Conservation (phyloP, 2,329 filamentous ascomycete species). For the Cercospora citrullina region DNA sequence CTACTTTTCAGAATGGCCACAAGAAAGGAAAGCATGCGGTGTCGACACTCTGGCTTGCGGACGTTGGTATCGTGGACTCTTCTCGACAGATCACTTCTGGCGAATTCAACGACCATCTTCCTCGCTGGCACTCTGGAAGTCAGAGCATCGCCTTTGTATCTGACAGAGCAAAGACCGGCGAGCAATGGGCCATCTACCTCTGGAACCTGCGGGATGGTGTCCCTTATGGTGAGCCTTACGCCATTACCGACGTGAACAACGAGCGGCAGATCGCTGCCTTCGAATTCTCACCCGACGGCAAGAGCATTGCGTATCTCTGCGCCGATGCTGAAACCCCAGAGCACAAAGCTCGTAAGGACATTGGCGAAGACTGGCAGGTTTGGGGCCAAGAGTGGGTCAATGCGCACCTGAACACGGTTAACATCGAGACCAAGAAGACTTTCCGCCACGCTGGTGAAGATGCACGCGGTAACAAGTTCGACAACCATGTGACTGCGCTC, state of each 20-base stretch:
- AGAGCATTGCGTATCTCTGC: constrained; percentile 38
- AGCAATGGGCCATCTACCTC: constrained; percentile 38
- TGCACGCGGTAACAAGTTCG: constrained; percentile 12
- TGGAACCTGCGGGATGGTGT: constrained; percentile 22
- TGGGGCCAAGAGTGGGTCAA: constrained; percentile 43
- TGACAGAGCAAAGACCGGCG: constrained; percentile 36
- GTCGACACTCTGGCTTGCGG: constrained; percentile 35
- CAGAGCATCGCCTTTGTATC: constrained; percentile 40
- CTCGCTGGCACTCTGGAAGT: constrained; percentile 35
- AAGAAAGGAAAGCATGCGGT: constrained; percentile 24
- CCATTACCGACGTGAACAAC: constrained; percentile 34
- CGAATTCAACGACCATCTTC: constrained; percentile 30
- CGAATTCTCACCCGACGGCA: constrained; percentile 40
- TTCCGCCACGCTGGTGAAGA: constrained; percentile 8
- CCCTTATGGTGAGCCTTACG: constrained; percentile 29
- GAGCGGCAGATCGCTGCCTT: constrained; percentile 33
- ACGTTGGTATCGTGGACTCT: constrained; percentile 29
- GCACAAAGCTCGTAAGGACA: constrained; percentile 37
- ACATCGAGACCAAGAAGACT: constrained; percentile 36
- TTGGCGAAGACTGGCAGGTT: constrained; percentile 39
- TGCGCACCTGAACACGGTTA: constrained; percentile 36
- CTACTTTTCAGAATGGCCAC: constrained; percentile 23
- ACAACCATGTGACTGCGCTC: constrained; percentile 35
- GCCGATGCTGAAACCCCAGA: constrained; percentile 40
- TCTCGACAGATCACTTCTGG: constrained; percentile 34